These are phyloP conservation scores for Aspergillaceae sp. DNA, from an alignment of 2,329 filamentous ascomycete genomes.

Conservation along the genomic window DNA sequence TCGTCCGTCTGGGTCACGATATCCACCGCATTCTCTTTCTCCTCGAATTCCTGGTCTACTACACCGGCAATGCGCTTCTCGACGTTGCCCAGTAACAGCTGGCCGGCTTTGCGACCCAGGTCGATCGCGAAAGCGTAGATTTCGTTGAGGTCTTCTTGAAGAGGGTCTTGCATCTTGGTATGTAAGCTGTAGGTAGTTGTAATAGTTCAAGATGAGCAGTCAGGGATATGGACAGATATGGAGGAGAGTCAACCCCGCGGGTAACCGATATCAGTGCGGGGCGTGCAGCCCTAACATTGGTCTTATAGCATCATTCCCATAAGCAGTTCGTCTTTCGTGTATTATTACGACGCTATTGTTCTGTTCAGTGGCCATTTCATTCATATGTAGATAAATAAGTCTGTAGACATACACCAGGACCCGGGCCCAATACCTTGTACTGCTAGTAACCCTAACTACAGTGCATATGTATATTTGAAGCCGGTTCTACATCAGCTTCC, in stretches of 20 bases:
- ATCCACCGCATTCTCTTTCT: conserved; percentile 70
- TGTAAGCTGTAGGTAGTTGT: too few species aligned
- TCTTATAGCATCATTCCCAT: background rate
- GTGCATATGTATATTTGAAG: too few species aligned
- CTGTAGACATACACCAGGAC: too few species aligned
- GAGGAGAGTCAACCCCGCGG: background rate
- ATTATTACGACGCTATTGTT: too few species aligned
- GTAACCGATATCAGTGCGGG: background rate
- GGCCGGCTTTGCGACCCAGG: conserved; percentile 60
- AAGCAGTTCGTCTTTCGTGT: background rate
- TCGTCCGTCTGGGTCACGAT: conserved; percentile 70
- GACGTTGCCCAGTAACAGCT: conserved; percentile 58
- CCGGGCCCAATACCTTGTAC: too few species aligned
- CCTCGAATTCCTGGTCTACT: conserved; percentile 38
- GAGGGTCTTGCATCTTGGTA: conserved; percentile 2
- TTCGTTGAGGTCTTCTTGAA: conserved; percentile 46
- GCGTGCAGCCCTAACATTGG: background rate
- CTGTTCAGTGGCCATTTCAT: too few species aligned
- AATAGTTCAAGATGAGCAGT: too few species aligned
- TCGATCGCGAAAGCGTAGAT: conserved; percentile 64
- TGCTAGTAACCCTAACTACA: too few species aligned
- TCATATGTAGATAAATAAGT: too few species aligned
- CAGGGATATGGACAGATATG: too few species aligned
- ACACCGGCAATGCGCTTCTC: conserved; percentile 44
- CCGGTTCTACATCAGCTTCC: too few species aligned